phyloP scores from a whole-genome alignment of 1,284 basidiomycete genomes.

The Mycosarcoma maydis region DNA sequence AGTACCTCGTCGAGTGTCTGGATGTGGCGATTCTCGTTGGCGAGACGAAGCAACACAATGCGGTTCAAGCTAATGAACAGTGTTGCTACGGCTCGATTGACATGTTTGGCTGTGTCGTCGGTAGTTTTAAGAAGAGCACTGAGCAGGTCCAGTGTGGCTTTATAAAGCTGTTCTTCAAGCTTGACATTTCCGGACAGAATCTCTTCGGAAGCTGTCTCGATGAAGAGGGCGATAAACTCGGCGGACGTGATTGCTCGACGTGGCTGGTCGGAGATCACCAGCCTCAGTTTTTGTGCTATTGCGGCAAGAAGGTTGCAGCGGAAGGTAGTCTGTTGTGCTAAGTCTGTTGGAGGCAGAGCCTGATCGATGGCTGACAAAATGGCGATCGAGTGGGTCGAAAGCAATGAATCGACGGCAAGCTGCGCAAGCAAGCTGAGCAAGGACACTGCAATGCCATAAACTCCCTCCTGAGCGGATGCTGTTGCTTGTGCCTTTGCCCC shows the following conservation, averaged over 20 bases:
- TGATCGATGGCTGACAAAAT: slow-evolving; percentile 37
- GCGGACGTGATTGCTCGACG: slow-evolving; percentile 5
- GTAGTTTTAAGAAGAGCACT: slow-evolving; percentile 5
- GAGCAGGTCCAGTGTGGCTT: slow-evolving; percentile 21
- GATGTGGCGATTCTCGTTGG: slow-evolving; percentile 5
- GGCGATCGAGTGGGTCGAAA: slow-evolving; percentile 38
- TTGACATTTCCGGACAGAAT: slow-evolving; percentile 16
- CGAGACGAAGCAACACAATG: slow-evolving; percentile 42
- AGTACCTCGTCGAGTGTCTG: slow-evolving; percentile 29
- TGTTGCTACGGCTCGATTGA: slow-evolving; percentile 6
- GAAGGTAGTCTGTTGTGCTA: slow-evolving; percentile 38
- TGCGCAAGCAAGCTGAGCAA: slow-evolving; percentile 39
- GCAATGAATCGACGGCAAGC: slow-evolving; percentile 38
- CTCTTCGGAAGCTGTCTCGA: slow-evolving; percentile 49
- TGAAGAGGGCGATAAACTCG: slow-evolving; percentile 27
- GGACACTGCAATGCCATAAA: slow-evolving; percentile 11
- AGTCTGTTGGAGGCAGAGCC: slow-evolving; percentile 43
- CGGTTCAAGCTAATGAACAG: slow-evolving; percentile 51
- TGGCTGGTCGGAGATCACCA: slow-evolving; percentile 8
- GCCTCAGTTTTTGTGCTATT: slow-evolving; percentile 9
- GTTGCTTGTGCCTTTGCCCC: not conserved
- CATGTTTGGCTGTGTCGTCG: slow-evolving; percentile 1
- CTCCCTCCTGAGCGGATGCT: not conserved
- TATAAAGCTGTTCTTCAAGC: slow-evolving; percentile 32
- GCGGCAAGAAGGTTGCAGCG: slow-evolving; percentile 24